Evolutionary conservation across 1,139 yeast species (phyloP), one percentile per base, ranked within the genome.

Genomic region (Candida tropicalis): DNA sequence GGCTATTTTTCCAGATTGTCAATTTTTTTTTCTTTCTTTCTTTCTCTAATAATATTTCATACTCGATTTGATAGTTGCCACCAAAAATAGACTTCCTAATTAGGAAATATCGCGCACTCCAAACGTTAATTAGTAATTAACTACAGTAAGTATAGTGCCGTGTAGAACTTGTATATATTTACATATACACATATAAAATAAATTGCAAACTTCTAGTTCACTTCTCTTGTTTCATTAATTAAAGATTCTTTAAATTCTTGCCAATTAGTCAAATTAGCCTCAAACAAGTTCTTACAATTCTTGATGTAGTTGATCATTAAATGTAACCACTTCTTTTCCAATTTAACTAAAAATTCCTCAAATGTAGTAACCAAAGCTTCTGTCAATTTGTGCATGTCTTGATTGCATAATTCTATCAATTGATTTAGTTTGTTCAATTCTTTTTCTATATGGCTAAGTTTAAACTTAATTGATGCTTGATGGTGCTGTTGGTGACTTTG

Each of bases 391-490:
- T 52, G 48, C 65, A 73, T 63, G 51, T 74, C 79, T 16, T 52
- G 50, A 41, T 69, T 69, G 40, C 68, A 60, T 25, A 73, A 57
- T 17, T 61, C 66, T 11, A 73, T 68, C 31, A 74, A 58, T 51
- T 73, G 78, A 43, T 71, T 73, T 39, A 73, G 57, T 49, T 73
- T 73, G 35, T 59, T 58, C 38, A 74, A 56, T 47, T 74, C 79
- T 48, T 66, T 67, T 46, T 74, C 76, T 17, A 73, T 58, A 36
- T 67, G 68, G 40, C 57, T 57, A 10, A 68, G 57, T 42, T 66
- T 68, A 41, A 58, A 56, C 46, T 63, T 59, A 34, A 57, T 39
- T 53, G 68, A 47, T 3, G 55, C 38, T 35, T 28, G 47, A 13
- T 44, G 44, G 17, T 29, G 42, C 17, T 23, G 26, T 8, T 40